phyloP scores from a whole-genome alignment of 108 stramenopile genomes.

The Nannochloropsis oceanica region DNA sequence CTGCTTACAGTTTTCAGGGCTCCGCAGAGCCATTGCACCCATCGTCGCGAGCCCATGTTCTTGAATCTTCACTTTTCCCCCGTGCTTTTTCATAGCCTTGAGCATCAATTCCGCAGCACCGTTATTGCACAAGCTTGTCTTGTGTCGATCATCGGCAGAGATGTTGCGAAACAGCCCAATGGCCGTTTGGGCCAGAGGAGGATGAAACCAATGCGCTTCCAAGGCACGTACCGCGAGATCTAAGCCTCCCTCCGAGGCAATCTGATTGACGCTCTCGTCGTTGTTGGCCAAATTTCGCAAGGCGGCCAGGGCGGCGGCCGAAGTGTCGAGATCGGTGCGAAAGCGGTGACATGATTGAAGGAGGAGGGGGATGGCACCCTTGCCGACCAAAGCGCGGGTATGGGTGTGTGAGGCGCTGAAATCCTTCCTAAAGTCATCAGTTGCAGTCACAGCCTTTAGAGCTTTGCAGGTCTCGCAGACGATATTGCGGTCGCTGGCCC shows the following conservation, averaged over 20 bases:
- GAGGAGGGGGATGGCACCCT: background rate
- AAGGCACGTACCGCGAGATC: background rate
- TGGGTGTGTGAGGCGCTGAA: background rate
- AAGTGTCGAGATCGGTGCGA: background rate
- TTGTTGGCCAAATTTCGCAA: background rate
- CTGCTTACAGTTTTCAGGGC: conserved; percentile 51
- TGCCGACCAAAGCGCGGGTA: background rate
- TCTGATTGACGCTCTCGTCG: background rate
- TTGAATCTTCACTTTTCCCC: conserved; percentile 31
- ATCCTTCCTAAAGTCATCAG: background rate
- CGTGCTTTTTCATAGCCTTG: background rate
- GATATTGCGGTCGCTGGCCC: background rate
- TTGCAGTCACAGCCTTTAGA: background rate
- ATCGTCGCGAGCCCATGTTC: conserved; percentile 69
- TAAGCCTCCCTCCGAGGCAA: background rate
- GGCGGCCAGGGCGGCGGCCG: background rate
- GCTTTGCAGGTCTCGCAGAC: background rate
- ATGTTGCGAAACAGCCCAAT: background rate
- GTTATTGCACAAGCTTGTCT: background rate
- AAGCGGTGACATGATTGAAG: background rate
- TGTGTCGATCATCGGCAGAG: background rate
- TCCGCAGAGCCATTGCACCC: conserved; percentile 64
- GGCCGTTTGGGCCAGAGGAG: background rate
- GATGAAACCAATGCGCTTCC: background rate
- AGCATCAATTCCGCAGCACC: background rate